Base-by-base conservation (phyloP, 148 eudicot species). In the Nepenthes mirabilis region DNA sequence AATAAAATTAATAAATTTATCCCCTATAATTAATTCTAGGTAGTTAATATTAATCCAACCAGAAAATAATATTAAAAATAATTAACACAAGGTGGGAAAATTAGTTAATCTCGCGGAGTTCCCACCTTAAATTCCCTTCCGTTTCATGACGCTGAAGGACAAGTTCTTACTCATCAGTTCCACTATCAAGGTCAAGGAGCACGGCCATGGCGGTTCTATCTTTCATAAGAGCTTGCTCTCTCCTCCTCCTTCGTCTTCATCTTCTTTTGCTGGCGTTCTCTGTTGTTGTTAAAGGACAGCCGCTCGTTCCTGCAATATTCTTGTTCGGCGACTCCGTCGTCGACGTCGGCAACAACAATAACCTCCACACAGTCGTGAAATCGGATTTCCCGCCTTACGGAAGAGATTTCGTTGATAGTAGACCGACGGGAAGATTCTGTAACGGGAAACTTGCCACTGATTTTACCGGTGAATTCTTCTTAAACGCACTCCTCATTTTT, bases 391-490 rank as follows among this genome's bases (percentile, higher is more conserved):
- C 70, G 40, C 98, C 98, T 72, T 93, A 93, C 70, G 98, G 98
- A 32, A 74, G 98, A 71, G 98, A 93, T 66, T 88, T 80, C 57
- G 60, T 36, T 57, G 14, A 50, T 12, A 84, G 79, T 65, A 49
- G 53, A 61, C 86, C 83, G 23, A 93, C 98, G 34, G 98, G 98
- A 10, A 79, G 98, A 56, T 93, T 93, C 65, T 88, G 87, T 70
- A 93, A 93, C 68, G 98, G 98, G 69, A 93, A 88, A 61, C 96
- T 93, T 59, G 98, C 98, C 54, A 66, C 87, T 2, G 98, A 93
- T 61, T 77, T 83, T 54, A 88, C 91, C 36, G 98, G 98, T 93
- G 62, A 34, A 6, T 53, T 48, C 7, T 1, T 56, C 11, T 55
- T 14, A 48, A n/a, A 9, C 11, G 6, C 6, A n/a, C 33, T 9